Base-by-base conservation (phyloP, 2,329 filamentous ascomycete species). In the Ilyonectria robusta region DNA sequence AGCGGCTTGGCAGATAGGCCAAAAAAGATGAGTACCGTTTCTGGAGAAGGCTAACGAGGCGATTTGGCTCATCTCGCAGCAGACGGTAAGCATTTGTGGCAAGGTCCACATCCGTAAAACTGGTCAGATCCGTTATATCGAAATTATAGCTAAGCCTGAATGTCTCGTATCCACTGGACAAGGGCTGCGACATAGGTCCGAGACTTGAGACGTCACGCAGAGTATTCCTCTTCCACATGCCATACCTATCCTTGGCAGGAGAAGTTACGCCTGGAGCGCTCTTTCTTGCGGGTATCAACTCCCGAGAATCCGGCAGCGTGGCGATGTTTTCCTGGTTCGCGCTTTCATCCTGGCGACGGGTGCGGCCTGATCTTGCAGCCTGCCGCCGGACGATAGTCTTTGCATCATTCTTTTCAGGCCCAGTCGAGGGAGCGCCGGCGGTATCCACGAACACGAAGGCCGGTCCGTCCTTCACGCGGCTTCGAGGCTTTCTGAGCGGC, bases 91-190 rank as follows among this genome's bases (percentile, higher is more conserved):
- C 31, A 37, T 55, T 55, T 31, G 17, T 35, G 3, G 51, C 51
- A 40, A 55, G 51, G 17, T 55, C 51, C 31, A 55, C 51, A 11
- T 55, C 51, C 8, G 29, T 21, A 37, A 55, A 55, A 19, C 15
- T 55, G 6, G 51, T 35, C 31, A 55, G 23, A 35, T 55, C 51
- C 51, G 37, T 31, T 40, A 55, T 55, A n/a, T 55, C 51, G 37
- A 55, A 55, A 35, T 55, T 55, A 35, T 55, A 55, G 1, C 29
- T 37, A 35, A 35, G 29, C 31, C 51, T 55, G 8, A 55, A 13
- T 19, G 31, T 21, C 10, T 55, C 51, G 31, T 55, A 55, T 21
- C 51, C 31, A 35, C 33, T 35, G 33, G 33, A 35, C 13, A 35
- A 35, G 33, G 33, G 33, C 33, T 35, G 33, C 33, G 33, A 5